phyloP scores from a whole-genome alignment of 768 basidiomycete species.

The Psilocybe cubensis region DNA sequence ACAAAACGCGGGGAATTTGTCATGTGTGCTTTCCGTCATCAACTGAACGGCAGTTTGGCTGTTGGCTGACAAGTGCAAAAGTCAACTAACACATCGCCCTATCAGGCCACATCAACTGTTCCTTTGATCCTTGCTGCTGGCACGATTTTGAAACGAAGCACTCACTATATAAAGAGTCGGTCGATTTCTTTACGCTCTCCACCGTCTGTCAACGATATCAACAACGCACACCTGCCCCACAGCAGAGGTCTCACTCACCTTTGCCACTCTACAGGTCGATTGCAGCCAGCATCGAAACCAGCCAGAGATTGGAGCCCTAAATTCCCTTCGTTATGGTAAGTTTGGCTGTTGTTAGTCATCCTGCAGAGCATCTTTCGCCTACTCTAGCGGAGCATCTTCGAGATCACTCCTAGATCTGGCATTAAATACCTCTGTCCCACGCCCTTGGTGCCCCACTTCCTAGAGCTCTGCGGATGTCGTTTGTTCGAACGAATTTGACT shows the following conservation, averaged over 20 bases:
- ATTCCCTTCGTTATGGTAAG: constrained; percentile 1
- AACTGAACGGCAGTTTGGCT: constrained; percentile 15
- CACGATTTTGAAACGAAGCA: constrained; percentile 1
- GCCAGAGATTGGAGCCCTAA: not conserved
- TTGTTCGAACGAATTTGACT: not conserved
- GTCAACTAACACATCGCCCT: not conserved
- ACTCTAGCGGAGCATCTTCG: not conserved
- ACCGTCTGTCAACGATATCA: not conserved
- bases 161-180: not conserved
- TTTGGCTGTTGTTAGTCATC: not conserved
- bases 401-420: not conserved
- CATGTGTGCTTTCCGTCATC: constrained; percentile 16
- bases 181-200: not conserved
- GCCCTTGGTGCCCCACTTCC: not conserved
- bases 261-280: not conserved
- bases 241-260: not conserved
- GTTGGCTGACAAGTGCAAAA: not conserved
- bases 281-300: not conserved
- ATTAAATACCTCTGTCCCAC: not conserved
- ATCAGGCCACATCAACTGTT: constrained; percentile 8
- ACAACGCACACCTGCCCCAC: not conserved
- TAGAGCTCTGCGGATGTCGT: not conserved
- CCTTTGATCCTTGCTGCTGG: constrained; percentile 18
- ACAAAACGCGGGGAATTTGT: constrained; percentile 35
- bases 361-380: not conserved